Evolutionary conservation across 257 asterid genomes (phyloP), one percentile per base, ranked within the genome.

Genomic region (Lycium barbarum): DNA sequence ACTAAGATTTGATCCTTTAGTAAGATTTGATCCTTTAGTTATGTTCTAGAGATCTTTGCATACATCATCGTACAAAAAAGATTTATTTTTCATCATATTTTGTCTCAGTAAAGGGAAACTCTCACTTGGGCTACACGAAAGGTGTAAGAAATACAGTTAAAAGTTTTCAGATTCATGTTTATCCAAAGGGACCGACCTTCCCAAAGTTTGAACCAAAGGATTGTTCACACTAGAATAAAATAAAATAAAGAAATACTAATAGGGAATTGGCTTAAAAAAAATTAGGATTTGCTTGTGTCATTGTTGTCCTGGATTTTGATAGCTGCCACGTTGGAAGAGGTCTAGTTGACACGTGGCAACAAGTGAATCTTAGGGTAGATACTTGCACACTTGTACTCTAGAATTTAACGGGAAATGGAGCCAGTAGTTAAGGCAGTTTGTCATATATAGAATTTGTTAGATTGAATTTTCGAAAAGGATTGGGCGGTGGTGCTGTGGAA

Each of bases 51-150:
- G 1, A 47, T 43, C 18, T 43, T 43, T 43, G 18, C 80, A n/a
- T 14, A 43, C 36, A 43, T 73, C 12, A 20, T 73, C 59, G 40
- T 73, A 73, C 61, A 12, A 36, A 47, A 73, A 49, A 15, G 26
- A 12, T 57, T 9, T 3, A n/a, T 72, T 72, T 72, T 47, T 72
- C 15, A 18, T 72, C 0, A 5, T 6, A 71, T 45, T 49, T n/a
- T 72, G 58, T 59, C 38, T n/a, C 84, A 40, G 40, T 3, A 43
- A 73, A 17, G 36, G 55, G 84, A 65, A 81, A 45, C 57, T 85
- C 84, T 70, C 61, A 55, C 90, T 84, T 87, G 84, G 70, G 78
- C 70, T 84, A 79, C 70, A 85, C 88, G 85, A 78, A 84, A 85
- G 67, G 9, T 82, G 62, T 26, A 79, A 85, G 81, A 61, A 71